Conservation (phyloP, 176 grass and related monocot species). For the Phoenix roebelenii region DNA sequence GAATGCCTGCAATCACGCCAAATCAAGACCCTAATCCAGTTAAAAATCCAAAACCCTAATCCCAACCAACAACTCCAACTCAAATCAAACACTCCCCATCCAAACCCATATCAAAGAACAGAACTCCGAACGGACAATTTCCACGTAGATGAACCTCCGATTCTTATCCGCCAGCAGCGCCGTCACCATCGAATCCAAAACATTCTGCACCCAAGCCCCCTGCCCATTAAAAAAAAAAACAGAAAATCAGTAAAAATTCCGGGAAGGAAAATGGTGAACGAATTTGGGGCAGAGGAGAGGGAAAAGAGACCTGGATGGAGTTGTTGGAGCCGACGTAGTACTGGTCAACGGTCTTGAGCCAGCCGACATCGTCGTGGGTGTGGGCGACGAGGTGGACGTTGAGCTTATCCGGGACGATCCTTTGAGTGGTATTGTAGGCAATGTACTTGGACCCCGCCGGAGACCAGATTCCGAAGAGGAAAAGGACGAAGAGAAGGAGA, state of each 20-base stretch:
- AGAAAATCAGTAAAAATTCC: background rate
- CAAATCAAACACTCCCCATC: slow-evolving; percentile 2
- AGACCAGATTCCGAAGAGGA: background rate
- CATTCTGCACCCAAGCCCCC: slow-evolving; percentile 77
- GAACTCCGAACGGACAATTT: slow-evolving; percentile 39
- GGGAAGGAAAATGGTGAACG: background rate
- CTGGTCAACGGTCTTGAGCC: slow-evolving; percentile 80
- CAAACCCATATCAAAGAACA: background rate
- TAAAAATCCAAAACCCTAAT: background rate
- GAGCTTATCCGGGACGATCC: slow-evolving; percentile 49
- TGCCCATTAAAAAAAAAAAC: slow-evolving; percentile 13
- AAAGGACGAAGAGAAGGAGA: slow-evolving; percentile 1
- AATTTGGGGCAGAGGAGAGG: too few relatives aligned
- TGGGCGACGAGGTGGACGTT: slow-evolving; percentile 73
- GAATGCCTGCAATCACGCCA: slow-evolving; percentile 44
- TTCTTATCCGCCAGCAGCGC: slow-evolving; percentile 82
- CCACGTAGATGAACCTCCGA: slow-evolving; percentile 83
- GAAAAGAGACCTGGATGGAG: slow-evolving; percentile 43
- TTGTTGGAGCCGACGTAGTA: slow-evolving; percentile 79
- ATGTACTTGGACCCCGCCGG: slow-evolving; percentile 45
- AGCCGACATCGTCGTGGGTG: slow-evolving; percentile 70
- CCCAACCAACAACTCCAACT: background rate
- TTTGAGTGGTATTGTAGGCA: slow-evolving; percentile 76
- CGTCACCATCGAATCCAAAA: slow-evolving; percentile 69
- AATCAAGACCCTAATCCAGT: background rate